These are phyloP conservation scores for Alternaria incomplexa DNA, from an alignment of 2,329 filamentous ascomycete species.

Conservation along the genomic window DNA sequence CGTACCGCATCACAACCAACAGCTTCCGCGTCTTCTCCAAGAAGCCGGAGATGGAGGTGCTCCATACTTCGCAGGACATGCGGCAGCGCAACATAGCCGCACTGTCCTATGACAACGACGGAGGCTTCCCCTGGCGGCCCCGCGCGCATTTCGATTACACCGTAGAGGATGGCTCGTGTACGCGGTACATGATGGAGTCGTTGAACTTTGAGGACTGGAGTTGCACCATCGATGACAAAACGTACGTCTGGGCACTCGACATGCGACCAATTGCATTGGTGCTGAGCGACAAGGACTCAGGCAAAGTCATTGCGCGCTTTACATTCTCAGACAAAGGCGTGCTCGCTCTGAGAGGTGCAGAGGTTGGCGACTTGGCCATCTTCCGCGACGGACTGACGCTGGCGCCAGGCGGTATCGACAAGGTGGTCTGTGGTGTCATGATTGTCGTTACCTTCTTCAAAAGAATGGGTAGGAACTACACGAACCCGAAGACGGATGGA, in stretches of 20 bases:
- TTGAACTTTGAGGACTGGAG: constrained; percentile 41
- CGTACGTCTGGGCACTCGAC: constrained; percentile 35
- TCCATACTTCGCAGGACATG: constrained; percentile 23
- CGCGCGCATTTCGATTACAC: constrained; percentile 34
- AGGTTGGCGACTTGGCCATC: constrained; percentile 35
- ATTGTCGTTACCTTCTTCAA: constrained; percentile 36
- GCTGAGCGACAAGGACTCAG: constrained; percentile 22
- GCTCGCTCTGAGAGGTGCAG: constrained; percentile 33
- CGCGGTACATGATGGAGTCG: constrained; percentile 37
- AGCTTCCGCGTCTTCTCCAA: constrained; percentile 39
- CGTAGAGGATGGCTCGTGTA: constrained; percentile 9
- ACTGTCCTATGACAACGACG: constrained; percentile 36
- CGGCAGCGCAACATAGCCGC: constrained; percentile 30
- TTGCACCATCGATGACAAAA: constrained; percentile 16
- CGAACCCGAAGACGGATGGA: constrained; percentile 15
- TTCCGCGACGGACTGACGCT: constrained; percentile 33
- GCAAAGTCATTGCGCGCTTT: constrained; percentile 38
- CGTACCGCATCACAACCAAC: constrained; percentile 37
- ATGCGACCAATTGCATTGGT: constrained; percentile 31
- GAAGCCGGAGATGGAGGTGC: constrained; percentile 41
- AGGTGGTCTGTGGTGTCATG: constrained; percentile 35
- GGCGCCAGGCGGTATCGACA: constrained; percentile 31
- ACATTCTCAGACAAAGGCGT: constrained; percentile 36
- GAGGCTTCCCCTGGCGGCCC: constrained; percentile 42
- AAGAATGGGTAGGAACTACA: constrained; percentile 36